Evolutionary conservation across 2,329 filamentous ascomycete species (phyloP), one percentile per base, ranked within the genome.

Genomic region (Paradendryphiella salina): DNA sequence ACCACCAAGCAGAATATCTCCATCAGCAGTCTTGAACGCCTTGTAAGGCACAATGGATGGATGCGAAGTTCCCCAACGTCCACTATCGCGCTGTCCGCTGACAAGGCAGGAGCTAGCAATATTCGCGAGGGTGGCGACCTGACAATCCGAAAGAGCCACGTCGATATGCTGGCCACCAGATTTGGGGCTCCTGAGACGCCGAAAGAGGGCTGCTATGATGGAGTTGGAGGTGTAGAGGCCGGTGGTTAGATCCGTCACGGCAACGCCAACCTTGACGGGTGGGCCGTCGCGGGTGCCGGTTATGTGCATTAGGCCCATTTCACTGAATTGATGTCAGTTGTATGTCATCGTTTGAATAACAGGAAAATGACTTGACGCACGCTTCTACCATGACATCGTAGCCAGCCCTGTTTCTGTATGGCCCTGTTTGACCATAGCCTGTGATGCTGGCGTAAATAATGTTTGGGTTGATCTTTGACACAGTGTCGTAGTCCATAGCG

Each of bases 361-460:
- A 33, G 15, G 5, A 23, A n/a, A 34, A 46, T 13, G 11, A 8
- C 29, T 39, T 49, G 5, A 70, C 75, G 51, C 63, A 78, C 52
- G 94, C 94, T 77, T 99, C 94, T 9, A 99, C 93, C 93, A 99
- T 99, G 61, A 99, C 94, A 74, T 99, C 94, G 79, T 99, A 99
- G 4, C 94, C 94, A 3, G 94, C 91, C 11, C 94, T 83, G 57
- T 85, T 83, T 5, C 87, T 85, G 73, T 96, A 96, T 0, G 94
- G 94, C 0, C 94, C 94, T 1, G 89, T 96, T 71, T 99, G 94
- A 2, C 94, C 94, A 69, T 97, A 99, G 1, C 94, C 94, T 0
- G 94, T 99, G 64, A 99, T 96, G 61, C 90, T 96, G 11, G 93
- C 91, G 69, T 99, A 99, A 61, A 99, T 89, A 38, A 99, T 80